phyloP scores from a whole-genome alignment of 2,329 filamentous ascomycete genomes.

The Aplosporella prunicola region DNA sequence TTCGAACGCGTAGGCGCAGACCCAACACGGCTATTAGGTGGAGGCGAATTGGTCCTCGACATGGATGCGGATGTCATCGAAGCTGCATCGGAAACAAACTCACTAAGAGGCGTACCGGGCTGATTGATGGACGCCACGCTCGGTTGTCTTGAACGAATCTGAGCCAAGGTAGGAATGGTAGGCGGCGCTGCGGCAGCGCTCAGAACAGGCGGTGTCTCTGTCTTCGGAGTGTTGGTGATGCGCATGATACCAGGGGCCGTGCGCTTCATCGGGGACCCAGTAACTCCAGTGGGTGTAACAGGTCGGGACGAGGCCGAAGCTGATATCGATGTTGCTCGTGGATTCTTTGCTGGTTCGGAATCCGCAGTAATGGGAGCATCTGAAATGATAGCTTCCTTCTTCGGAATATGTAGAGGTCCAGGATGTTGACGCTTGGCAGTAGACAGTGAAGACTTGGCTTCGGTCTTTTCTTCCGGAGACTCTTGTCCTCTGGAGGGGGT shows the following conservation, averaged over 20 bases:
- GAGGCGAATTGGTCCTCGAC: conserved; percentile 60
- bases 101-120: conserved; percentile 65
- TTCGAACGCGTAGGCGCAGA: conserved; percentile 58
- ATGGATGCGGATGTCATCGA: conserved; percentile 64
- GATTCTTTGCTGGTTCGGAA: conserved; percentile 19
- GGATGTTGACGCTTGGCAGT: conserved; percentile 9
- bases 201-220: conserved; percentile 43
- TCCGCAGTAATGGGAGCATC: background rate
- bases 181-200: conserved; percentile 22
- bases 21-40: conserved; percentile 51
- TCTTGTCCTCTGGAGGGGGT: no score
- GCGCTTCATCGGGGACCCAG: conserved; percentile 34
- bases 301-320: conserved; percentile 25
- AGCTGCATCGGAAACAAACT: conserved; percentile 66
- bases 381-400: conserved; percentile 1
- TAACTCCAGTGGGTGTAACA: conserved; percentile 44
- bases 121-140: conserved; percentile 50
- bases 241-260: conserved; percentile 54
- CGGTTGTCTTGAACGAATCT: conserved; percentile 41
- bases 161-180: conserved; percentile 26
- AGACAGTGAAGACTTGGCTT: conserved; percentile 2
- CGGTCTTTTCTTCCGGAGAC: background rate
- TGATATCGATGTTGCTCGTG: conserved; percentile 18
- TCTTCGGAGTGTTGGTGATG: conserved; percentile 58
- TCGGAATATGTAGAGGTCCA: conserved; percentile 7